Conservation (phyloP, 805 yeast species). For the Myxozyma mucilagina region DNA sequence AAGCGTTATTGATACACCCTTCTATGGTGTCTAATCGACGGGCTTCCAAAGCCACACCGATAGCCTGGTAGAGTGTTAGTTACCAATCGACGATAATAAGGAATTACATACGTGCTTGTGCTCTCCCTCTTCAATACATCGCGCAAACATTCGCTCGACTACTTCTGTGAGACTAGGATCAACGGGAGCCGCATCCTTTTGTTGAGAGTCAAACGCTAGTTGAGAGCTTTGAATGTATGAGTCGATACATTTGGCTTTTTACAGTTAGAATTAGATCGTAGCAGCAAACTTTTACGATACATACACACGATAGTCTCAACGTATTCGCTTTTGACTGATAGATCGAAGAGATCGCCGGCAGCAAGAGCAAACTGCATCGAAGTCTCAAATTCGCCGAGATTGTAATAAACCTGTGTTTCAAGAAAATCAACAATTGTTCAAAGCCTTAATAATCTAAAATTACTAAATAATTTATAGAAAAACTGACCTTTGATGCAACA, state of each 20-base stretch:
- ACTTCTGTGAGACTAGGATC: constrained; percentile 66
- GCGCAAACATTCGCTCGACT: constrained; percentile 82
- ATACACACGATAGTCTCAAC: constrained; percentile 83
- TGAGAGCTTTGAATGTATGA: constrained; percentile 71
- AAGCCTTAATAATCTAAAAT: neutral
- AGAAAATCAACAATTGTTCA: neutral
- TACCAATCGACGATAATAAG: neutral
- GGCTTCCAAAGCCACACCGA: constrained; percentile 89
- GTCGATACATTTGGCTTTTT: constrained; percentile 73
- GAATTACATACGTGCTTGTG: constrained; percentile 49
- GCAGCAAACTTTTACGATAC: neutral
- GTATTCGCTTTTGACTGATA: constrained; percentile 76
- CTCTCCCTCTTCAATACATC: constrained; percentile 73
- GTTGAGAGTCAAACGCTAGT: constrained; percentile 33
- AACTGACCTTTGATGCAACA: constrained; percentile 75
- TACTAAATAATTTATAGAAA: no score
- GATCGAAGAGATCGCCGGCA: constrained; percentile 77
- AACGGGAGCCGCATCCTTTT: constrained; percentile 22
- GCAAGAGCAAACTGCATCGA: constrained; percentile 86
- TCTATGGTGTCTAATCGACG: constrained; percentile 76
- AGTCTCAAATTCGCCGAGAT: constrained; percentile 88
- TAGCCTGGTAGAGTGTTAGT: constrained; percentile 46
- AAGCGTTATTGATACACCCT: constrained; percentile 28
- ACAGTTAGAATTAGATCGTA: neutral
- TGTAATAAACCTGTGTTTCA: constrained; percentile 55